Conservation (phyloP, 2,329 filamentous ascomycete genomes). For the Colletotrichum tabaci region DNA sequence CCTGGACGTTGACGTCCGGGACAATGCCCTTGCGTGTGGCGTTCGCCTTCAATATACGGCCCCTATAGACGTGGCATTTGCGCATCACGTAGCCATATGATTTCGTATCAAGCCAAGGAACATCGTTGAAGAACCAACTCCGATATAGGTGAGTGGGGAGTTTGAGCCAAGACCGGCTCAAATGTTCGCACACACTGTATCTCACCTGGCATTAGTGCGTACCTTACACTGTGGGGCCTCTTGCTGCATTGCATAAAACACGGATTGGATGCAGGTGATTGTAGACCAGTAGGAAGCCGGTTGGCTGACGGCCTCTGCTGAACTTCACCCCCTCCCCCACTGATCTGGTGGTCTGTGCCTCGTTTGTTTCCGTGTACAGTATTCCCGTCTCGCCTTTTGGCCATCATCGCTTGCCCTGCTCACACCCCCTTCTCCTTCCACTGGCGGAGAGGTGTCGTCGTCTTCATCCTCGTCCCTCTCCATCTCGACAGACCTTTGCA, state of each 20-base stretch:
- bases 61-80: not conserved
- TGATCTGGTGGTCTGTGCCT: slow-evolving; percentile 15
- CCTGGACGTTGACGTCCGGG: not conserved
- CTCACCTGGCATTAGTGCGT: not conserved
- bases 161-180: not conserved
- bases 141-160: not conserved
- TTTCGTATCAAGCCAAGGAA: not conserved
- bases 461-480: not conserved
- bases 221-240: slow-evolving; percentile 14
- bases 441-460: not conserved
- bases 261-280: slow-evolving; percentile 26
- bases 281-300: not conserved
- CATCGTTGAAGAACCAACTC: not conserved
- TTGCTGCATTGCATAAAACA: slow-evolving; percentile 26
- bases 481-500: too few species aligned
- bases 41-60: not conserved
- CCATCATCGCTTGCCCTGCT: not conserved
- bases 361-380: not conserved
- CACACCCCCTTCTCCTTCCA: not conserved
- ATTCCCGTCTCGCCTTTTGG: slow-evolving; percentile 6
- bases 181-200: not conserved
- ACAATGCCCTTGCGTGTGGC: not conserved
- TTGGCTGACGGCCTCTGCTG: too few species aligned
- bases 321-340: not conserved
- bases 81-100: too few species aligned